phyloP scores from a whole-genome alignment of 2,329 filamentous ascomycete species.

The Phaeosphaeria sp. region DNA sequence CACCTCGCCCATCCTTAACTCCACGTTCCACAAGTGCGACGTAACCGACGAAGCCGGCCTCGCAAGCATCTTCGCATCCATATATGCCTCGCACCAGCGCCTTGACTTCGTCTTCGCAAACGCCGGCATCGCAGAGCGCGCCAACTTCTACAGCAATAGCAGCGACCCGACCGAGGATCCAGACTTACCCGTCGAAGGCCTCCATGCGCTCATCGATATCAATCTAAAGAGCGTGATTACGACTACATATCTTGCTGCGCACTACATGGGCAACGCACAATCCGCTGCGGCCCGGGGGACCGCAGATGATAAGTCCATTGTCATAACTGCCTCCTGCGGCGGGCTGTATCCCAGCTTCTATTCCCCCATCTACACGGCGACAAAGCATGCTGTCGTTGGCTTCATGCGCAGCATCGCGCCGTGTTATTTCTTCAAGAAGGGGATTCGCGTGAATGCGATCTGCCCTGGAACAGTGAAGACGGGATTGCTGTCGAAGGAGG shows the following conservation, averaged over 20 bases:
- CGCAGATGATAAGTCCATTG: slow-evolving; percentile 27
- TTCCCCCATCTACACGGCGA: slow-evolving; percentile 48
- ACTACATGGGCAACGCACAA: slow-evolving; percentile 50
- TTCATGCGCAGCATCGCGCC: slow-evolving; percentile 46
- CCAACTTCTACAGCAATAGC: slow-evolving; percentile 45
- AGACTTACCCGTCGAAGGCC: slow-evolving; percentile 25
- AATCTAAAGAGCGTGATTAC: slow-evolving; percentile 52
- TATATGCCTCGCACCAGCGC: slow-evolving; percentile 39
- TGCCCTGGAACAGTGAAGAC: slow-evolving; percentile 47
- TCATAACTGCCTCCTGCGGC: slow-evolving; percentile 45
- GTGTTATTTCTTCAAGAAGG: slow-evolving; percentile 31
- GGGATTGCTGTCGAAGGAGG: slow-evolving; percentile 34
- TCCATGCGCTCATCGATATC: slow-evolving; percentile 47
- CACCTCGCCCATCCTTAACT: slow-evolving; percentile 32
- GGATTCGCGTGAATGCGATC: slow-evolving; percentile 49
- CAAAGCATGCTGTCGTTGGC: slow-evolving; percentile 49
- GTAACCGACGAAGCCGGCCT: slow-evolving; percentile 45
- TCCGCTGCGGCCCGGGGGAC: no score
- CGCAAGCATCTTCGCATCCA: slow-evolving; percentile 40
- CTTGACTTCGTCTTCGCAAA: slow-evolving; percentile 59
- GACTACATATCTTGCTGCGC: slow-evolving; percentile 49
- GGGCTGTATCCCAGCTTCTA: slow-evolving; percentile 44
- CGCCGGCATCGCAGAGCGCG: slow-evolving; percentile 52
- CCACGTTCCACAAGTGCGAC: slow-evolving; percentile 47
- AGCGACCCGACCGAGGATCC: slow-evolving; percentile 10